phyloP scores from a whole-genome alignment of 257 asterid genomes.

The Solanum phureja region DNA sequence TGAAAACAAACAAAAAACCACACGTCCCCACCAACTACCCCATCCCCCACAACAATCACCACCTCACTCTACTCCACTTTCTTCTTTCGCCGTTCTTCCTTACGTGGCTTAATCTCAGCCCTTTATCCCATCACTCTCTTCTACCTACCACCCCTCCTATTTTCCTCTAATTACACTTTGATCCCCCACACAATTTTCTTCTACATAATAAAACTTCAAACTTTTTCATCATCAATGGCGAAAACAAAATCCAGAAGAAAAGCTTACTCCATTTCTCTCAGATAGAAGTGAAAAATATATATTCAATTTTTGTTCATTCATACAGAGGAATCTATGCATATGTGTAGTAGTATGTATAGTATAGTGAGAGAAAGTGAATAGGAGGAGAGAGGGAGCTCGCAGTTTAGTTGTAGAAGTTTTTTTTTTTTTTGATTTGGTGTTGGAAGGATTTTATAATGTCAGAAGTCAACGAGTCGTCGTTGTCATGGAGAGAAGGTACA shows the following conservation, averaged over 20 bases:
- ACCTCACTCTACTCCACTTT: not conserved
- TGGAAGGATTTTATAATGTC: constrained; percentile 30
- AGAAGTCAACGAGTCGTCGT: constrained; percentile 56
- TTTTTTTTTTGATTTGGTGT: not conserved
- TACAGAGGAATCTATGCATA: not conserved
- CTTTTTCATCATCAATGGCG: constrained; percentile 26
- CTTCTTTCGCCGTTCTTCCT: not conserved
- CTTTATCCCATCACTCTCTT: not conserved
- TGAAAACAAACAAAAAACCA: not conserved
- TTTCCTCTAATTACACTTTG: constrained; percentile 14
- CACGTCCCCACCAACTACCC: constrained; percentile 25
- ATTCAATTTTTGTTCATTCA: not conserved
- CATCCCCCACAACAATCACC: constrained; percentile 20
- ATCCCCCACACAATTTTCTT: constrained; percentile 13
- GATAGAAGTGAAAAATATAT: not conserved
- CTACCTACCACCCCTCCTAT: constrained; percentile 8
- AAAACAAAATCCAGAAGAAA: constrained; percentile 8
- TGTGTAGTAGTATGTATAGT: not conserved
- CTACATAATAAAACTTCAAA: constrained; percentile 8
- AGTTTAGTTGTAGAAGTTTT: constrained; percentile 14
- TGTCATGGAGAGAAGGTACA: constrained; percentile 23
- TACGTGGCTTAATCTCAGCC: constrained; percentile 32
- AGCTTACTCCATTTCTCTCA: not conserved
- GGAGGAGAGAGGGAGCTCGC: constrained; percentile 4
- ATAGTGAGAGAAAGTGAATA: not conserved